Base-by-base conservation (phyloP, 2,329 filamentous ascomycete genomes). In the Sporothrix inflata region DNA sequence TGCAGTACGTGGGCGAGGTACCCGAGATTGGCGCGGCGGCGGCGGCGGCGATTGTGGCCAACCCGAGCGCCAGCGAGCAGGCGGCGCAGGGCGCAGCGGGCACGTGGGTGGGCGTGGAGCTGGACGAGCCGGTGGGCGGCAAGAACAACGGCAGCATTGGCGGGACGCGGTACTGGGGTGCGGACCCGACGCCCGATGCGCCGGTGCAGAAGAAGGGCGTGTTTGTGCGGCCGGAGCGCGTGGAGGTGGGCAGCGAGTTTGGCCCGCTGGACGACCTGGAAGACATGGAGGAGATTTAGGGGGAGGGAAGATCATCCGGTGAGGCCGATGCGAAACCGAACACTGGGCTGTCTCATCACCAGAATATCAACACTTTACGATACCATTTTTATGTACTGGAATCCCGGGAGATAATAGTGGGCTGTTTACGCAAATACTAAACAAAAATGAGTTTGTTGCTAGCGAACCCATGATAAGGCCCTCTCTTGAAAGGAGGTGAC, bases 121-220 rank as follows among this genome's bases (percentile, higher is more conserved):
- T 94, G 70, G 92, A 95, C 79, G 92, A 95, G 81, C 92, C 93
- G 1, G 91, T 91, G 57, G 93, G 92, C 71, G 93, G 92, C 84
- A 96, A 95, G 78, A 92, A 95, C 79, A 93, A 93, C 73, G 90
- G 89, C 76, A 88, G 94, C 76, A 85, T 84, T 55, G 87, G 86
- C 9, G 84, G 83, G 8, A 89, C 84, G 75, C 85, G 89, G 75
- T 95, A 94, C 82, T 96, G 94, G 86, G 88, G 88, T 51, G 80
- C 86, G 72, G 84, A 87, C 68, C 90, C 89, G 70, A 51, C 57
- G 11, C 34, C 67, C 3, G 74, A 72, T 6, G 79, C 83, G 74
- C 5, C 47, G 11, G n/a, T 49, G 11, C 82, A 89, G 73, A 94
- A 94, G 80, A 89, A 88, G 76, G 93, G 93, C 45, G 90, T 94